Percentiles rank a stretch among this genome's conserved stretches.
Evolutionary conservation across 2,329 filamentous ascomycete species (phyloP).

Genomic region (Penicillium paneum): DNA sequence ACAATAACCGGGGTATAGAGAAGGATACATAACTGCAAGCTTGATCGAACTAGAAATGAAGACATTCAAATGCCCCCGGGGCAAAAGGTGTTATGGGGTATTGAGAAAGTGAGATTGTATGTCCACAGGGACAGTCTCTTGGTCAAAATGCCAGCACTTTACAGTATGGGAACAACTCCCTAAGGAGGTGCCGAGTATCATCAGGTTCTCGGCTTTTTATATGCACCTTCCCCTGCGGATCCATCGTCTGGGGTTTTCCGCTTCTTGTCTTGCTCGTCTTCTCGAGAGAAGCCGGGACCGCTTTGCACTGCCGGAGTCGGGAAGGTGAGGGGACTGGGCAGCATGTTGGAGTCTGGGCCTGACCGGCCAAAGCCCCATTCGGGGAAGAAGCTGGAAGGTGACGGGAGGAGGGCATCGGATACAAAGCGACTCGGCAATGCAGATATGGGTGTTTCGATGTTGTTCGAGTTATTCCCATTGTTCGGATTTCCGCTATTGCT

Average conservation of each 20-base stretch:
- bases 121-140: constrained; percentile 12
- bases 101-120: constrained; percentile 3
- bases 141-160: constrained; percentile 2
- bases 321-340: constrained; percentile 90
- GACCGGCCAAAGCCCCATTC: constrained; percentile 75
- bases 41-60: constrained; percentile 13
- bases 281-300: constrained; percentile 41
- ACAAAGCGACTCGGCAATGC: constrained; percentile 90
- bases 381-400: constrained; percentile 86
- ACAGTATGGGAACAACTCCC: not conserved
- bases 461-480: constrained; percentile 26
- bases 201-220: constrained; percentile 41
- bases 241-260: constrained; percentile 44
- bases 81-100: constrained; percentile 1
- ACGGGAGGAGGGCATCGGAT: constrained; percentile 80
- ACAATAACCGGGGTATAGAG: constrained; percentile 23
- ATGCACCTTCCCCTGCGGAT: constrained; percentile 29
- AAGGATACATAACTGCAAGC: constrained; percentile 14
- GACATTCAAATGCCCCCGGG: constrained; percentile 4
- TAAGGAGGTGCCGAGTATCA: not conserved
- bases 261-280: constrained; percentile 46
- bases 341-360: constrained; percentile 71
- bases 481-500: constrained; percentile 20
- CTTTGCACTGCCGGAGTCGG: constrained; percentile 64
- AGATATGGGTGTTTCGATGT: constrained; percentile 78